Evolutionary conservation across 2,329 filamentous ascomycete genomes (phyloP).

Genomic region (Thielaviopsis euricoi): DNA sequence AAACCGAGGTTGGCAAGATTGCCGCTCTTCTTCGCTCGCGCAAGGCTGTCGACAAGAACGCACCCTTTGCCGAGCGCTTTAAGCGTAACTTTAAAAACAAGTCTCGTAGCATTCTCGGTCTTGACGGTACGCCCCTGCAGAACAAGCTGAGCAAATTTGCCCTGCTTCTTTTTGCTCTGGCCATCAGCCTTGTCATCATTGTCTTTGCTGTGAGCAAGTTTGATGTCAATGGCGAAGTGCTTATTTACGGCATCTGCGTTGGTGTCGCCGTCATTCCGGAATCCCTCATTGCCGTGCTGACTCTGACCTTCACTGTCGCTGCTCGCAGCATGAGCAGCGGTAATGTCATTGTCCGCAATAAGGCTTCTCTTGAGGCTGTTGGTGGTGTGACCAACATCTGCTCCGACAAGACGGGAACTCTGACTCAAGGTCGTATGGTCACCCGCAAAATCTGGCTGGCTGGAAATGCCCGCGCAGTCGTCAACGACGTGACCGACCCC

Average conservation of each 20-base stretch:
- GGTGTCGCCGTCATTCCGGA: slow-evolving; percentile 49
- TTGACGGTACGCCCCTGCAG: slow-evolving; percentile 69
- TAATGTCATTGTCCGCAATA: slow-evolving; percentile 49
- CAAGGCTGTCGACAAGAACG: slow-evolving; percentile 26
- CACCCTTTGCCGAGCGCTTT: slow-evolving; percentile 25
- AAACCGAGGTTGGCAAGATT: slow-evolving; percentile 60
- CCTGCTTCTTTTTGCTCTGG: slow-evolving; percentile 61
- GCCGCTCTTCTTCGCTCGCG: slow-evolving; percentile 49
- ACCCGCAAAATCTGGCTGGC: slow-evolving; percentile 45
- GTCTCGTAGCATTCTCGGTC: slow-evolving; percentile 39
- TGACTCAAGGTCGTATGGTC: slow-evolving; percentile 52
- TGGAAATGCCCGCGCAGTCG: slow-evolving; percentile 32
- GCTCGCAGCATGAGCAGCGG: slow-evolving; percentile 48
- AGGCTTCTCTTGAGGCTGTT: slow-evolving; percentile 48
- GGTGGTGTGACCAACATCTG: slow-evolving; percentile 56
- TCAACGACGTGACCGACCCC: slow-evolving; percentile 39
- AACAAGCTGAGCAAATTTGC: slow-evolving; percentile 76
- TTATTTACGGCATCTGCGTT: slow-evolving; percentile 45
- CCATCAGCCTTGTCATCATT: slow-evolving; percentile 41
- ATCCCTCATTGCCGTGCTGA: slow-evolving; percentile 52
- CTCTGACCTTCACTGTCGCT: slow-evolving; percentile 53
- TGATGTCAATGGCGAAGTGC: slow-evolving; percentile 35
- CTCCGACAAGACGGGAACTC: slow-evolving; percentile 54
- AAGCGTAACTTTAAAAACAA: slow-evolving; percentile 26
- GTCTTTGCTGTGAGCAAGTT: slow-evolving; percentile 44